A percentile compares a stretch with the other conserved stretches of the same genome.
phyloP scores from a whole-genome alignment of 306 rosid genomes.

The Senna tora region DNA sequence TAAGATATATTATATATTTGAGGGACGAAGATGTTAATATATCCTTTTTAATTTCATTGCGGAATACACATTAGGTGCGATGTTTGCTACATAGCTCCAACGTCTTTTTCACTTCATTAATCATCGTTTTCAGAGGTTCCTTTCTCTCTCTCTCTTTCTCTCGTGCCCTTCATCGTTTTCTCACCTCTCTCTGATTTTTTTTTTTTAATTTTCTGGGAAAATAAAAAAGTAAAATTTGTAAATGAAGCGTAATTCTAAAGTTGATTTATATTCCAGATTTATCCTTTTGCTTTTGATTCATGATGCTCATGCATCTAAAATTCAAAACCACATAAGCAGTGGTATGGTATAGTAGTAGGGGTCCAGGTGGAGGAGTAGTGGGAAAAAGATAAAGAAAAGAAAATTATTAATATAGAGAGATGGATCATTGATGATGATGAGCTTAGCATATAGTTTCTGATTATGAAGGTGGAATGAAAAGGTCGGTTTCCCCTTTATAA shows the following conservation, averaged over 20 bases:
- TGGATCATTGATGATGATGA: slow-evolving; percentile 33
- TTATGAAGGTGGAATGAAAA: slow-evolving; percentile 40
- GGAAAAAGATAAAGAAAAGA: neutral
- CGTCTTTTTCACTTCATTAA: slow-evolving; percentile 60
- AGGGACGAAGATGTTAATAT: too few species aligned
- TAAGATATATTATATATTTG: too few species aligned
- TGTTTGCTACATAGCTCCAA: slow-evolving; percentile 45
- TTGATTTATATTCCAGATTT: slow-evolving; percentile 41
- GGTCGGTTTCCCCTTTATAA: slow-evolving; percentile 60
- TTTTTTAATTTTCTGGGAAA: neutral
- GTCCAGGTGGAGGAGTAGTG: neutral
- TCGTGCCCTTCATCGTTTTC: slow-evolving; percentile 35
- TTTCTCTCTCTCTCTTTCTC: slow-evolving; percentile 38
- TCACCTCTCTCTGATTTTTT: neutral
- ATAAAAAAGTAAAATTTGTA: neutral
- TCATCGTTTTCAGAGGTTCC: slow-evolving; percentile 48
- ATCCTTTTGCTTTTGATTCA: slow-evolving; percentile 49
- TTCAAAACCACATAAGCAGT: slow-evolving; percentile 27
- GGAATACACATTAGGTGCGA: slow-evolving; percentile 35
- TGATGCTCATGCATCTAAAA: slow-evolving; percentile 39
- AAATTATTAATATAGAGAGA: neutral
- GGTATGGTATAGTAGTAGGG: neutral
- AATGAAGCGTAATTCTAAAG: slow-evolving; percentile 21
- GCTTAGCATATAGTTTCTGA: too few species aligned
- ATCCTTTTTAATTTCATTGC: slow-evolving; percentile 10